A percentile compares a stretch with the other conserved stretches of the same genome.
Conservation (phyloP, 225 moss, liverwort and hornwort species). For the Takakia lepidozioides region DNA sequence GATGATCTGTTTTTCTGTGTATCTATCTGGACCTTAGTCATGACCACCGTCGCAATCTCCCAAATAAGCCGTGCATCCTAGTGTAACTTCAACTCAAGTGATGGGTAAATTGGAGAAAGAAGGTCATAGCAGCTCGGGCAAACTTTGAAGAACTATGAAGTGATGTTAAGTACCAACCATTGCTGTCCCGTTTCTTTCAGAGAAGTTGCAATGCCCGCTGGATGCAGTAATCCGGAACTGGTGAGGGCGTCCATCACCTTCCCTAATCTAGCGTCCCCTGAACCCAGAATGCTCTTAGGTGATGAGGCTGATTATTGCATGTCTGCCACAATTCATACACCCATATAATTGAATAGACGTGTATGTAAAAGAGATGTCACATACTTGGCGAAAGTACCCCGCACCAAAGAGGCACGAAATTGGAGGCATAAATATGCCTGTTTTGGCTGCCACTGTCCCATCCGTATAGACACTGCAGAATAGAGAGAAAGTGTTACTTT, state of each 20-base stretch:
- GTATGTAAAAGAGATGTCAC: too few relatives aligned
- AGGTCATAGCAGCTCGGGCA: too few relatives aligned
- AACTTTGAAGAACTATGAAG: too few relatives aligned
- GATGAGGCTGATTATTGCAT: too few relatives aligned
- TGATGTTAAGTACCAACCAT: slow-evolving; percentile 25
- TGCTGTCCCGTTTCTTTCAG: slow-evolving; percentile 58
- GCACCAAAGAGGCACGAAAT: slow-evolving; percentile 79
- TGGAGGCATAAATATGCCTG: slow-evolving; percentile 47
- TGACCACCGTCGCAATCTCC: too few relatives aligned
- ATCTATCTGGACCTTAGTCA: too few relatives aligned
- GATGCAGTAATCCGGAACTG: slow-evolving; percentile 50
- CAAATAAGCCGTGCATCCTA: too few relatives aligned
- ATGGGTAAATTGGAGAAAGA: too few relatives aligned
- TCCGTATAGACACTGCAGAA: slow-evolving; percentile 19
- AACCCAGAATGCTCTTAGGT: not conserved
- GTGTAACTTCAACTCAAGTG: too few relatives aligned
- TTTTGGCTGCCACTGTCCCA: slow-evolving; percentile 38
- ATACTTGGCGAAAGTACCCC: slow-evolving; percentile 37
- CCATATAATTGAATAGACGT: too few relatives aligned
- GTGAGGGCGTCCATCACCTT: slow-evolving; percentile 48
- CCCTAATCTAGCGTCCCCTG: slow-evolving; percentile 34
- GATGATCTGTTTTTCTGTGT: too few relatives aligned
- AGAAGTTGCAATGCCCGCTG: slow-evolving; percentile 71
- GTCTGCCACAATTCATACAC: too few relatives aligned
- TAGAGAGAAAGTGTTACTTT: not conserved